Conservation (phyloP, 768 basidiomycete genomes). For the Strobilomyces confusus region DNA sequence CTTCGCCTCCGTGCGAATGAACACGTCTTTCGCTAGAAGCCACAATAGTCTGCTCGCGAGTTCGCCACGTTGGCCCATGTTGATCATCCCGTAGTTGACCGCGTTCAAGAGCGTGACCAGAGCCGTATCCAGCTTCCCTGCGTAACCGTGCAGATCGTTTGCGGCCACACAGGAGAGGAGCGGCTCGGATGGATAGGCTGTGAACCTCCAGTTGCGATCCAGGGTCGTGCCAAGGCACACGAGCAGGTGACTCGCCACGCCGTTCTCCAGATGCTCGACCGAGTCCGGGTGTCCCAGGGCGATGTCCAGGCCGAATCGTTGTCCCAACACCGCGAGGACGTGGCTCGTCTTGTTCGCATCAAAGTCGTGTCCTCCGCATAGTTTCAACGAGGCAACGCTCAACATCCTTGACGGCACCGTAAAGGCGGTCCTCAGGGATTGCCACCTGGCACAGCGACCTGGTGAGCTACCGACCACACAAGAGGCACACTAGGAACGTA, state of each 20-base stretch:
- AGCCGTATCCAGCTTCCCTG: neutral
- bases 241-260: slow-evolving; percentile 12
- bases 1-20: neutral
- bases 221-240: slow-evolving; percentile 7
- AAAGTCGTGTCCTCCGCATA: neutral
- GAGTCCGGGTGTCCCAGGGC: neutral
- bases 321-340: neutral
- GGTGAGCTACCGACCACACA: neutral
- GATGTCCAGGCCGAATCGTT: slow-evolving; percentile 7
- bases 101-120: neutral
- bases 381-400: neutral
- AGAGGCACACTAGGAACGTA: neutral
- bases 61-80: slow-evolving; percentile 5
- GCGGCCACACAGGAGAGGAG: neutral
- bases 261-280: slow-evolving; percentile 6
- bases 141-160: neutral
- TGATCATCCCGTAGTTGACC: slow-evolving; percentile 6
- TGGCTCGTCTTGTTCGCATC: neutral
- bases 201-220: too few species aligned
- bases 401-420: neutral
- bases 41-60: slow-evolving; percentile 5
- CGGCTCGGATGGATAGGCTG: too few species aligned
- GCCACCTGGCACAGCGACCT: slow-evolving; percentile 1
- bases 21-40: slow-evolving; percentile 5
- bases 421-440: neutral